Percentiles rank a stretch among this genome's conserved stretches.
These are phyloP conservation scores for Cladophialophora psammophila DNA, from an alignment of 2,329 filamentous ascomycete species.

Conservation along the genomic window DNA sequence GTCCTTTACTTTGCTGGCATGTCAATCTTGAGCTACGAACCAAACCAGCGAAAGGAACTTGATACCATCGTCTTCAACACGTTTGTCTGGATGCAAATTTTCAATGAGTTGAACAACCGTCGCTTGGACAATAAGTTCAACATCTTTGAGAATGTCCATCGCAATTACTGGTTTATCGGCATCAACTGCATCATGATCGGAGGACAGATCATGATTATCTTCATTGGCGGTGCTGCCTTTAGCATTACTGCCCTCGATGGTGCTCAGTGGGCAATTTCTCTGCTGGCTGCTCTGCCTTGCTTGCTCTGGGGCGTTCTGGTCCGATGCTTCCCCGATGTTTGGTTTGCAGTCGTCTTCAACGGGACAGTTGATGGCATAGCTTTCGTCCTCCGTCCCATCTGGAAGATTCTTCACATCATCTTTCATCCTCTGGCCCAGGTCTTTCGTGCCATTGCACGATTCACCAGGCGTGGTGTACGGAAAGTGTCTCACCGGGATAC, in stretches of 20 bases:
- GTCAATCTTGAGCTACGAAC: constrained; percentile 65
- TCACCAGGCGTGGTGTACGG: constrained; percentile 35
- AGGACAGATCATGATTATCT: constrained; percentile 88
- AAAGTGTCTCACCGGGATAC: constrained; percentile 34
- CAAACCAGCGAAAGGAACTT: constrained; percentile 61
- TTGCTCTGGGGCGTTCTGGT: constrained; percentile 83
- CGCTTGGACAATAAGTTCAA: constrained; percentile 95
- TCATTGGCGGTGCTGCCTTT: constrained; percentile 83
- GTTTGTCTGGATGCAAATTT: constrained; percentile 99
- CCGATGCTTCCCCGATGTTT: constrained; percentile 79
- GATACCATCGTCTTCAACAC: constrained; percentile 93
- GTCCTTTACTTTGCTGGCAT: constrained; percentile 79
- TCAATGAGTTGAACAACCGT: constrained; percentile 97
- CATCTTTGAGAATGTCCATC: constrained; percentile 85
- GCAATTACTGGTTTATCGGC: constrained; percentile 86
- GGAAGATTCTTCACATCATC: constrained; percentile 43
- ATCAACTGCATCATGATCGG: constrained; percentile 89
- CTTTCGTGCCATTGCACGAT: constrained; percentile 36
- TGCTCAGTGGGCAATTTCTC: constrained; percentile 86
- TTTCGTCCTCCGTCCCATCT: constrained; percentile 55
- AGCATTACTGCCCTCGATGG: constrained; percentile 72
- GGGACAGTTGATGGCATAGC: constrained; percentile 64
- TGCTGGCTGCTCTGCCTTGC: constrained; percentile 83
- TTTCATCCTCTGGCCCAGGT: constrained; percentile 45
- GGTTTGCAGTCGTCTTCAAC: constrained; percentile 52